phyloP scores from a whole-genome alignment of 164 flowering plant genomes.

The Malania oleifera region DNA sequence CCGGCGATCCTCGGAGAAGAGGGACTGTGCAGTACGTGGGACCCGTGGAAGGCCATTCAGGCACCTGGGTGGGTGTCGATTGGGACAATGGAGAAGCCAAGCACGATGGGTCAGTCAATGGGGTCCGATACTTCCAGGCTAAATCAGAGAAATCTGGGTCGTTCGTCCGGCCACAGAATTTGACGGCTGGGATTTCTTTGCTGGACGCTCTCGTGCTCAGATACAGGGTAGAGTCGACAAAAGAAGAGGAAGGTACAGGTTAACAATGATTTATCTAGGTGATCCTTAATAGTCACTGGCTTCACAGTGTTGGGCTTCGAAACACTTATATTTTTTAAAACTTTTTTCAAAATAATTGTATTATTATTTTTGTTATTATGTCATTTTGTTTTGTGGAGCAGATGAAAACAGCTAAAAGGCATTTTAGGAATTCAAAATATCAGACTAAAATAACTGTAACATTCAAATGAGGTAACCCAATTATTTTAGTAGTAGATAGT shows the following conservation, averaged over 20 bases:
- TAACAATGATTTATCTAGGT: no score
- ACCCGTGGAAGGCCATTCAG: slow-evolving; percentile 62
- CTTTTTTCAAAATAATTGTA: no score
- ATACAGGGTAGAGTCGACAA: slow-evolving; percentile 51
- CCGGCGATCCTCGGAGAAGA: slow-evolving; percentile 47
- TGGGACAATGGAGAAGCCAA: slow-evolving; percentile 88
- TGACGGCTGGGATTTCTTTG: slow-evolving; percentile 65
- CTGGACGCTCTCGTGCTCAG: slow-evolving; percentile 62
- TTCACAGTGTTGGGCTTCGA: no score
- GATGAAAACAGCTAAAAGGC: no score
- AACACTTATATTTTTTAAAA: no score
- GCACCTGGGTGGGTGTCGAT: slow-evolving; percentile 87
- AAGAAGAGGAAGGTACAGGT: slow-evolving; percentile 91
- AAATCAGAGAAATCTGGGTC: slow-evolving; percentile 55
- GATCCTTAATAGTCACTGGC: no score
- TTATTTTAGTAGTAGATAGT: no score
- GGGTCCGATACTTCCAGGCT: slow-evolving; percentile 62
- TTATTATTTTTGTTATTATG: no score
- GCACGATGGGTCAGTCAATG: slow-evolving; percentile 83
- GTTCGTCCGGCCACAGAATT: slow-evolving; percentile 57
- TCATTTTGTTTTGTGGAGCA: no score
- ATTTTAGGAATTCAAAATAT: no score
- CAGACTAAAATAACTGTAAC: no score
- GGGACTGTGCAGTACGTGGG: slow-evolving; percentile 82
- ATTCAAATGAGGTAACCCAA: no score